phyloP scores from a whole-genome alignment of 805 yeast species.

The Ogataea minuta region DNA sequence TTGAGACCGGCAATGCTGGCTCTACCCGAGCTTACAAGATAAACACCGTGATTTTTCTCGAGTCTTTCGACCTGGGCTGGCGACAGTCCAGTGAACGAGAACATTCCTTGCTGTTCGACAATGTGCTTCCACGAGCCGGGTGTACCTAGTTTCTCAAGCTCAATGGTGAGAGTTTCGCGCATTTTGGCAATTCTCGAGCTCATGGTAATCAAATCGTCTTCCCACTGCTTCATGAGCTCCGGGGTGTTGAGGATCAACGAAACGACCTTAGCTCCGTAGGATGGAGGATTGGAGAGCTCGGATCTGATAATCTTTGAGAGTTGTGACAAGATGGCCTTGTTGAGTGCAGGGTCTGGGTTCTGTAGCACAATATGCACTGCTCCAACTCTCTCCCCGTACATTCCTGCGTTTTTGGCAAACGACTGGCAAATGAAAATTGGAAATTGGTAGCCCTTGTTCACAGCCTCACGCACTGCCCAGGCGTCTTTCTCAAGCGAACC shows the following conservation, averaged over 20 bases:
- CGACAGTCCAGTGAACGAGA: constrained; percentile 86
- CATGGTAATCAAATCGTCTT: constrained; percentile 80
- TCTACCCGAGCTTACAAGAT: constrained; percentile 80
- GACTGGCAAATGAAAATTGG: constrained; percentile 87
- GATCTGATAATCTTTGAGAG: constrained; percentile 73
- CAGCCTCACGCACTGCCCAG: constrained; percentile 71
- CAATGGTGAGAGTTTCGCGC: constrained; percentile 67
- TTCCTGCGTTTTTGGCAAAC: constrained; percentile 93
- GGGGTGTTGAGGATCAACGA: constrained; percentile 67
- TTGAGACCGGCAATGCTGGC: constrained; percentile 94
- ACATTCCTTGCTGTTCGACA: constrained; percentile 91
- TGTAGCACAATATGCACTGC: constrained; percentile 76
- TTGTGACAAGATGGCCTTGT: constrained; percentile 68
- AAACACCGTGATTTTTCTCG: constrained; percentile 76
- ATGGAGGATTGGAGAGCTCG: constrained; percentile 91
- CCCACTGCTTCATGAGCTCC: constrained; percentile 77
- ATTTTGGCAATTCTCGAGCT: constrained; percentile 75
- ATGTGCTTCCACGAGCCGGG: constrained; percentile 95
- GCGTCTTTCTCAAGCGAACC: constrained; percentile 85
- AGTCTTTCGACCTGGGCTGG: constrained; percentile 74
- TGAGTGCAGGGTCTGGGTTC: constrained; percentile 39
- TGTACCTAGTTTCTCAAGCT: constrained; percentile 61
- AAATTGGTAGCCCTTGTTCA: constrained; percentile 43
- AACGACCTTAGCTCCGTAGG: constrained; percentile 92
- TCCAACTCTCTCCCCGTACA: constrained; percentile 97